Evolutionary conservation across 2,329 filamentous ascomycete genomes (phyloP), one percentile per base, ranked within the genome.

Genomic region (Colletotrichum viniferum): DNA sequence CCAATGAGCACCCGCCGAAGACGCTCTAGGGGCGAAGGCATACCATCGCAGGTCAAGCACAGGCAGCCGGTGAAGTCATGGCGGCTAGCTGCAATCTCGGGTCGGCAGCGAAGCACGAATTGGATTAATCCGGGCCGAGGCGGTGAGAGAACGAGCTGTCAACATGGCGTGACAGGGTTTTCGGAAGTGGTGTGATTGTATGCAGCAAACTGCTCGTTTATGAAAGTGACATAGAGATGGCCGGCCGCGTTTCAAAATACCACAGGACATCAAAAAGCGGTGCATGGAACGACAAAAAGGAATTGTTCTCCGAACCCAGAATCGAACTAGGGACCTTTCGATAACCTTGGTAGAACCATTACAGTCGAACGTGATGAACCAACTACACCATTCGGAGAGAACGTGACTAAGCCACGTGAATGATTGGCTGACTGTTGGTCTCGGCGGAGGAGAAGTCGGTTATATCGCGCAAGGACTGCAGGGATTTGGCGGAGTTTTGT

Each of bases 351-450:
- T 52, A 32, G 28, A 68, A 72, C 70, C 63, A 72, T 72, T 68
- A 68, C 70, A 72, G 70, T 68, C 63, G 63, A 72, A 72, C 70
- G 70, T 61, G 70, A 62, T 55, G 55, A 52, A 62, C 70, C 70
- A 72, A 72, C 70, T 72, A 72, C 70, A 72, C 70, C 70, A 72
- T 71, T 71, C 69, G 62, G 69, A 71, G 69, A 58, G 6, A 34
- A 48, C 69, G 61, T 48, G 62, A 60, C 61, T 71, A 14, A 6
- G 43, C 69, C 69, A 71, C 69, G 60, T 71, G 48, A 60, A 67
- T 71, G 48, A 60, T 67, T 71, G 69, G 62, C 62, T 67, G 62
- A 67, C 52, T 71, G 69, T 28, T 71, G 34, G 61, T 16, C 58
- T 2, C 4, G 18, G 8, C 24, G 6, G 12, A 14, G 21, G 9